Conservation (phyloP, 176 grass and related monocot species). For the Eleusine indica region DNA sequence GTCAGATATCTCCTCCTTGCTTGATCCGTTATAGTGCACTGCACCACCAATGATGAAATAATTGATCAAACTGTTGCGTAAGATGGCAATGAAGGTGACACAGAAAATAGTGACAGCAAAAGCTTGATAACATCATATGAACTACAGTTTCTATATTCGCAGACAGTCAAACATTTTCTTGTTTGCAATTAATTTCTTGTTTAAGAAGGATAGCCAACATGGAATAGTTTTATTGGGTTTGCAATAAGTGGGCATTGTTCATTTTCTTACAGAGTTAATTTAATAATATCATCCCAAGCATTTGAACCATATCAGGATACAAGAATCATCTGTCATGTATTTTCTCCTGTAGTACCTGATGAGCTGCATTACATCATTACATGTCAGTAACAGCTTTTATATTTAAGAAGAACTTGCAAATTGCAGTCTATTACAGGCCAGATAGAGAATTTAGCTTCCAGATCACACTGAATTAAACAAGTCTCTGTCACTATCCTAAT, state of each 20-base stretch:
- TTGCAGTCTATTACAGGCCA: constrained; percentile 1
- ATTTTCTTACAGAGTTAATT: neutral
- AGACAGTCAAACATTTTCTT: neutral
- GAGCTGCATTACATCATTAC: neutral
- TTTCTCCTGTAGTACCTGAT: neutral
- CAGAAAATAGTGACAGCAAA: constrained; percentile 9
- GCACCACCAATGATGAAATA: neutral
- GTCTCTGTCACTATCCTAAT: constrained; percentile 31
- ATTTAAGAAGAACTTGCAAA: neutral
- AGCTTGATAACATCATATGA: neutral
- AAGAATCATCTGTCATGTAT: neutral
- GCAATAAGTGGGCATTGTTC: neutral
- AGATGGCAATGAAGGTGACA: constrained; percentile 3
- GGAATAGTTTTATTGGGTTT: neutral
- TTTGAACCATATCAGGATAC: constrained; percentile 12
- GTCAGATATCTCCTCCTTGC: neutral
- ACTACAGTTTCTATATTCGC: constrained; percentile 10
- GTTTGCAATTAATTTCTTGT: neutral
- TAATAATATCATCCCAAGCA: neutral
- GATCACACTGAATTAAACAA: constrained; percentile 28
- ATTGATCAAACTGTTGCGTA: constrained; percentile 34
- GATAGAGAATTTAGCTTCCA: constrained; percentile 42
- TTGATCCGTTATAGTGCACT: constrained; percentile 14
- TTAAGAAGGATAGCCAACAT: neutral
- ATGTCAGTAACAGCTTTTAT: constrained; percentile 12